Evolutionary conservation across 805 yeast genomes (phyloP), one percentile per base, ranked within the genome.

Genomic region (Candida tibetensis): DNA sequence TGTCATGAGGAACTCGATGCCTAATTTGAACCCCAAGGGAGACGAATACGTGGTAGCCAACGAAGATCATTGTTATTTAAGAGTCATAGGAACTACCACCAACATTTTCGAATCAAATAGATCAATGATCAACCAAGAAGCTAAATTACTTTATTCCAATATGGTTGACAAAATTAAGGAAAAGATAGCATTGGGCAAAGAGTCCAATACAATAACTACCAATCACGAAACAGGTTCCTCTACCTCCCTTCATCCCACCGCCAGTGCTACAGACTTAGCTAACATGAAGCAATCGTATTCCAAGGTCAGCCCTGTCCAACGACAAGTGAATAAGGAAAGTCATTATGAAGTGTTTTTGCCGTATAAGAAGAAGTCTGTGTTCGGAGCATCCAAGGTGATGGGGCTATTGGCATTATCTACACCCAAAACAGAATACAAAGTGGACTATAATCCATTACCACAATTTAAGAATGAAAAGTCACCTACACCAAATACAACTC

Each of bases 341-440:
- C 30, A 44, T 6, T 58, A 62, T 42, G 69, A 61, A 40, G 56
- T 62, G 9, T 50, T 60, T 19, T 36, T 53, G n/a, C 65, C 66
- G 0, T 50, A 57, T 29, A 53, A 52, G 38, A 62, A 58, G 41
- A 60, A 56, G 36, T 43, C 57, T 2, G 33, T 63, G 5, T 42
- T 66, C 28, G 66, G 69, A 1, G 28, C 50, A 2, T 43, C 60
- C 13, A 66, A 65, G 42, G 45, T 52, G 4, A 46, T 56, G 18
- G 72, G 72, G 2, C 41, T 64, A n/a, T 32, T 53, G n/a, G 57
- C 64, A 13, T 40, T 65, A 4, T 45, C 65, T 5, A 58, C 64
- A 2, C 70, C 69, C 6, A 56, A 45, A 27, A 51, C 40, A 2
- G 61, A 57, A 30, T 60, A 66, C 39, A 37, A 45, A 10, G 55